phyloP scores from a whole-genome alignment of 1,284 basidiomycete species.

The Sporisorium scitamineum region DNA sequence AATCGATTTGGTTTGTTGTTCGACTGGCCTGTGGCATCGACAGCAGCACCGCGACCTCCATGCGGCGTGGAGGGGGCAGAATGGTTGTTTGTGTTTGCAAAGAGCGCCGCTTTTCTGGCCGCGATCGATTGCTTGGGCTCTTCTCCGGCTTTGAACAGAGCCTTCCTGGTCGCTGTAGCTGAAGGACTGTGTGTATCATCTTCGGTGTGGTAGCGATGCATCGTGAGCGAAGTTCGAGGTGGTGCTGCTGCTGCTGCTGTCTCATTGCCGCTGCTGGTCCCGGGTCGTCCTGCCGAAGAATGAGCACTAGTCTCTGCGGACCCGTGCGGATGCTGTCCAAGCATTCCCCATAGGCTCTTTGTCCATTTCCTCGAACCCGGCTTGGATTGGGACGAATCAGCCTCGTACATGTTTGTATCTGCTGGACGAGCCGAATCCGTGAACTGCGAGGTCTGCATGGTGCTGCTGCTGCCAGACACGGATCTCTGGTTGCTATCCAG shows the following conservation, averaged over 20 bases:
- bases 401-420: constrained; percentile 6
- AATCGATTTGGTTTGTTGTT: constrained; percentile 29
- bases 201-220: constrained; percentile 36
- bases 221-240: constrained; percentile 28
- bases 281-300: constrained; percentile 7
- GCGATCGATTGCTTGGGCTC: constrained; percentile 39
- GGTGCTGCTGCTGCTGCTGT: constrained; percentile 1
- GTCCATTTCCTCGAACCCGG: constrained; percentile 38
- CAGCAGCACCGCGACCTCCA: constrained; percentile 6
- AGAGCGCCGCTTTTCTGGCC: constrained; percentile 39
- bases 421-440: background rate
- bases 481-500: constrained; percentile 19
- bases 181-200: constrained; percentile 20
- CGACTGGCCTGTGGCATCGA: background rate
- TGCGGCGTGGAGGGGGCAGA: constrained; percentile 32
- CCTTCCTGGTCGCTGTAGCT: constrained; percentile 6
- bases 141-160: constrained; percentile 37
- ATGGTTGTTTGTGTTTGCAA: constrained; percentile 20
- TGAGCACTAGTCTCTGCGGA: constrained; percentile 11
- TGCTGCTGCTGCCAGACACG: constrained; percentile 16
- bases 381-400: constrained; percentile 9
- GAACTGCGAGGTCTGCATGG: background rate
- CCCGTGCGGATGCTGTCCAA: constrained; percentile 21
- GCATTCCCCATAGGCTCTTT: constrained; percentile 52
- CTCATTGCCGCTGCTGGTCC: constrained; percentile 23